These are phyloP conservation scores for Globisporangium canariense DNA, from an alignment of 352 stramenopile species.

Conservation along the genomic window DNA sequence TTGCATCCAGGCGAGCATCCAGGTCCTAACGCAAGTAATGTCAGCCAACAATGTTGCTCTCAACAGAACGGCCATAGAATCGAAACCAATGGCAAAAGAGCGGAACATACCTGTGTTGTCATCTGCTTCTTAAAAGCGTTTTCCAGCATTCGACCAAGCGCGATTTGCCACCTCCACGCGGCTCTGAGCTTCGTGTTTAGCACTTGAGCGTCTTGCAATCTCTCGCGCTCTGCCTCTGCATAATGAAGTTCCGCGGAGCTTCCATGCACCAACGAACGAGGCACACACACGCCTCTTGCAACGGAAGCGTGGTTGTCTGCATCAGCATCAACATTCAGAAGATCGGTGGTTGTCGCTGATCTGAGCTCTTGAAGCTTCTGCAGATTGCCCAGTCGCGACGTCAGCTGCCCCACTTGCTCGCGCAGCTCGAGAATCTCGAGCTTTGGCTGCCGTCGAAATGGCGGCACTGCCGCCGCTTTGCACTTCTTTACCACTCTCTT, in stretches of 20 bases:
- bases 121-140: constrained; percentile 28
- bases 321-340: too few relatives aligned
- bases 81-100: too few relatives aligned
- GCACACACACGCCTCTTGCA: not conserved
- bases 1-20: too few relatives aligned
- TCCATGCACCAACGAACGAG: not conserved
- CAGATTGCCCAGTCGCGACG: not conserved
- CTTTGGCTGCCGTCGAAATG: not conserved
- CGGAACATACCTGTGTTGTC: not conserved
- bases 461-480: not conserved
- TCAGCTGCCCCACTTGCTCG: constrained; percentile 5
- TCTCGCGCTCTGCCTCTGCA: constrained; percentile 32
- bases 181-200: constrained; percentile 40
- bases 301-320: too few relatives aligned
- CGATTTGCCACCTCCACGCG: constrained; percentile 32
- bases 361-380: not conserved
- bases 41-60: too few relatives aligned
- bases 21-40: too few relatives aligned
- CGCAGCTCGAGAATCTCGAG: constrained; percentile 10
- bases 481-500: not conserved
- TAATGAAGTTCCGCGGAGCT: constrained; percentile 30
- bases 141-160: constrained; percentile 36
- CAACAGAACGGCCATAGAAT: too few relatives aligned
- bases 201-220: constrained; percentile 30
- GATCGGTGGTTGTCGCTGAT: too few relatives aligned